Conservation (phyloP, 495 filamentous ascomycete species). For the Podospora sp. region DNA sequence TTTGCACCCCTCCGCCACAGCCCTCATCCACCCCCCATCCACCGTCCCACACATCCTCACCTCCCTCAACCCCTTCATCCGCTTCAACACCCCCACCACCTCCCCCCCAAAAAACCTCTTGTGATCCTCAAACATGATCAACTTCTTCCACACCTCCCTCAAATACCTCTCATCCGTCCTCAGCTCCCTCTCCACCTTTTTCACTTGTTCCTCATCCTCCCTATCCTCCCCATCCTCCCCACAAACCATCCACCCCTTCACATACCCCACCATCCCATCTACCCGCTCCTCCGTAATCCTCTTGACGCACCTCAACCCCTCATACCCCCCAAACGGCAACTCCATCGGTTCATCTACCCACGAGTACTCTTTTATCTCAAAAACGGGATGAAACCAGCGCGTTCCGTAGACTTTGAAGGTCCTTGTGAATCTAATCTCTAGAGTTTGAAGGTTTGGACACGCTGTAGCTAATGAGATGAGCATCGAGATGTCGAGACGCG, state of each 20-base stretch:
- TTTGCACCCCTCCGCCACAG: background rate
- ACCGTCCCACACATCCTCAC: constrained; percentile 6
- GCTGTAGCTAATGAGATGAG: background rate
- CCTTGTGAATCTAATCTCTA: background rate
- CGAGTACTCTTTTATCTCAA: background rate
- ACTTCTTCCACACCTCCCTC: background rate
- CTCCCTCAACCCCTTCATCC: constrained; percentile 3
- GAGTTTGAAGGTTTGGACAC: background rate
- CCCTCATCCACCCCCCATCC: constrained; percentile 13
- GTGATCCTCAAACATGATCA: background rate
- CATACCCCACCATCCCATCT: background rate
- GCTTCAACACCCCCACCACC: background rate
- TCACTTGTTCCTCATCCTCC: background rate
- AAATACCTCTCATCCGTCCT: background rate
- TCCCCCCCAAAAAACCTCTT: background rate
- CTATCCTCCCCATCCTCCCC: no score
- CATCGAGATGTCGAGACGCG: background rate
- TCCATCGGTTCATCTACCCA: background rate
- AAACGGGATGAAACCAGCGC: background rate
- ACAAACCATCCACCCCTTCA: background rate
- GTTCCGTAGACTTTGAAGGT: background rate
- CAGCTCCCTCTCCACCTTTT: background rate
- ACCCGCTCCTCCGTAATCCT: background rate
- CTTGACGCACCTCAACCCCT: background rate
- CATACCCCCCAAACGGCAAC: constrained; percentile 7